These are phyloP conservation scores for Euphorbia lathyris DNA, from an alignment of 345 rosid genomes.

Conservation along the genomic window DNA sequence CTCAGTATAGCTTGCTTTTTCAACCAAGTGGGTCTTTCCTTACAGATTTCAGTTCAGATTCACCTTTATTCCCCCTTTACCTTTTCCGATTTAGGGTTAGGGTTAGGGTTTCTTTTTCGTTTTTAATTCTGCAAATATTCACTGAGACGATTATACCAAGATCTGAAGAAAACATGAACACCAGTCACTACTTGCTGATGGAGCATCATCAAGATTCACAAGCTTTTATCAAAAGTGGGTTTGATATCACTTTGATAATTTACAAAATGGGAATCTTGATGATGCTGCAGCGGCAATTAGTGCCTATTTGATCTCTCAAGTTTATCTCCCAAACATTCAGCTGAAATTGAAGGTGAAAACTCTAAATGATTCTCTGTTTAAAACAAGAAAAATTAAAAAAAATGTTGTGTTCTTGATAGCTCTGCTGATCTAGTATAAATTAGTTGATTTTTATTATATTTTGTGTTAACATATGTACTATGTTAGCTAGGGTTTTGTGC, in stretches of 20 bases:
- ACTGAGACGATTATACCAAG: not conserved
- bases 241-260: slow-evolving; percentile 10
- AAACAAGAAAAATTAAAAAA: too few relatives aligned
- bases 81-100: slow-evolving; percentile 12
- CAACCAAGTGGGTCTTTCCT: slow-evolving; percentile 26
- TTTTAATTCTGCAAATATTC: too few relatives aligned
- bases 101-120: slow-evolving; percentile 49
- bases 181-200: slow-evolving; percentile 71
- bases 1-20: slow-evolving; percentile 11
- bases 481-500: slow-evolving; percentile 18
- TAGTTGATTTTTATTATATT: not conserved
- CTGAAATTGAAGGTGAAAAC: slow-evolving; percentile 14
- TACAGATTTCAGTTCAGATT: too few relatives aligned
- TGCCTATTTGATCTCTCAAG: slow-evolving; percentile 35
- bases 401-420: slow-evolving; percentile 4
- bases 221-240: slow-evolving; percentile 14
- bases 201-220: slow-evolving; percentile 97
- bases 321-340: not conserved
- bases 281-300: slow-evolving; percentile 94
- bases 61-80: not conserved
- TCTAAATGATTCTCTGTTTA: too few relatives aligned
- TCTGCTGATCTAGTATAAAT: not conserved
- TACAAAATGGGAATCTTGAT: slow-evolving; percentile 74
- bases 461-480: not conserved
- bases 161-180: slow-evolving; percentile 12